Percentiles rank a stretch among this genome's conserved stretches.
phyloP scores from a whole-genome alignment of 371 early-diverging fungal species.

The Dinochytrium kinnereticum region DNA sequence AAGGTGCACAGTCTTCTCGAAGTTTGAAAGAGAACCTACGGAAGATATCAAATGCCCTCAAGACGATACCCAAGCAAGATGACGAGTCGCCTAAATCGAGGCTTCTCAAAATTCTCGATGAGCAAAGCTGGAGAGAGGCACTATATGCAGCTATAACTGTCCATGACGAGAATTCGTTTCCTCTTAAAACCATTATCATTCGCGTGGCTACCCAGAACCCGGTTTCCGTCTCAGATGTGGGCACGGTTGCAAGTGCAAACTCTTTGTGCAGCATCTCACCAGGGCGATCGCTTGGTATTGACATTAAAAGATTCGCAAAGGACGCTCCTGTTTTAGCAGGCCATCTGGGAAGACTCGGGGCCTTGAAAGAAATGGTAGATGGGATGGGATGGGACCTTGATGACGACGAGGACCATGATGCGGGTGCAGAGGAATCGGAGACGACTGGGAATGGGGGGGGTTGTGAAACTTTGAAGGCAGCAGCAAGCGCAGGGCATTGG shows the following conservation, averaged over 20 bases:
- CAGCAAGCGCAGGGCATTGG: constrained; percentile 2
- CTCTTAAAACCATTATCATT: not conserved
- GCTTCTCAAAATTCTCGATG: not conserved
- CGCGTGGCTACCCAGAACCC: not conserved
- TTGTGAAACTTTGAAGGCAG: not conserved
- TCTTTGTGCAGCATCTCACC: too few species aligned
- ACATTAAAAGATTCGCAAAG: not conserved
- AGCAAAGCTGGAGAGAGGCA: not conserved
- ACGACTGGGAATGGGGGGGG: not conserved
- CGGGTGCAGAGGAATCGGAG: not conserved
- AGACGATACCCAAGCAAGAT: not conserved
- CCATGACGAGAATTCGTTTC: not conserved
- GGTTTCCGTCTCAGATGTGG: not conserved
- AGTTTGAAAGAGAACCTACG: too few species aligned
- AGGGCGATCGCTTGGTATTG: not conserved
- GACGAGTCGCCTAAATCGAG: not conserved
- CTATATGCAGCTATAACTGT: not conserved
- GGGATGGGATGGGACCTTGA: not conserved
- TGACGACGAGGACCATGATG: not conserved
- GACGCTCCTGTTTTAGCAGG: constrained; percentile 3
- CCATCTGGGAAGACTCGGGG: constrained; percentile 4
- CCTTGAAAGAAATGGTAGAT: constrained; percentile 1
- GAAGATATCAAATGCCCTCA: too few species aligned
- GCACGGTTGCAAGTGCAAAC: not conserved
- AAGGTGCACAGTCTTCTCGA: not conserved